These are phyloP conservation scores for Talaromyces sp. DNA, from an alignment of 2,329 filamentous ascomycete species.

Conservation along the genomic window DNA sequence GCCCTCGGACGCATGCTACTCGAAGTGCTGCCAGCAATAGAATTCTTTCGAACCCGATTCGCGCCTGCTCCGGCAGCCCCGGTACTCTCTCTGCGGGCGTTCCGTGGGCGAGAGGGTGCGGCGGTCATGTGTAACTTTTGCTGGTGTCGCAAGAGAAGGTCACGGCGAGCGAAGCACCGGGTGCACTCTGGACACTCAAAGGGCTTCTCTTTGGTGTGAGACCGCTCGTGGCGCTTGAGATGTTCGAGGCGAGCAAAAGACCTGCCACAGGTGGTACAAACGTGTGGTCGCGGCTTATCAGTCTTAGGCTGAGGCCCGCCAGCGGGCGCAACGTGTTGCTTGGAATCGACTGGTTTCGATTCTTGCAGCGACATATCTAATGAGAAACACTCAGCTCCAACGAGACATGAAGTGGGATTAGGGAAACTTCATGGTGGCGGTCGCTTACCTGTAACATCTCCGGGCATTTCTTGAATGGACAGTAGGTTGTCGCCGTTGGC, in stretches of 20 bases:
- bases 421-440: constrained; percentile 10
- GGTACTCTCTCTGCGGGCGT: constrained; percentile 77
- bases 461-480: constrained; percentile 37
- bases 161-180: constrained; percentile 88
- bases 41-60: constrained; percentile 85
- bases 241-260: constrained; percentile 95
- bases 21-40: constrained; percentile 56
- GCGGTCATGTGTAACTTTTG: constrained; percentile 96
- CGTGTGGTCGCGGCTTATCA: constrained; percentile 92
- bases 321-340: constrained; percentile 16
- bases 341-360: constrained; percentile 26
- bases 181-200: constrained; percentile 95
- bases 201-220: constrained; percentile 98
- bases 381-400: constrained; percentile 5
- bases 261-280: constrained; percentile 83
- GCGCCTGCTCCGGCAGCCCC: constrained; percentile 62
- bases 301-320: constrained; percentile 81
- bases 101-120: constrained; percentile 79
- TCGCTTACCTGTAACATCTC: constrained; percentile 33
- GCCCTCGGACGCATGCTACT: constrained; percentile 75
- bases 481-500: constrained; percentile 33
- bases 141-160: constrained; percentile 88
- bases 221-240: constrained; percentile 92
- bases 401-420: constrained; percentile 10
- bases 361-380: constrained; percentile 21